Conservation (phyloP, 2,329 filamentous ascomycete genomes). For the Epichloe uncinata region DNA sequence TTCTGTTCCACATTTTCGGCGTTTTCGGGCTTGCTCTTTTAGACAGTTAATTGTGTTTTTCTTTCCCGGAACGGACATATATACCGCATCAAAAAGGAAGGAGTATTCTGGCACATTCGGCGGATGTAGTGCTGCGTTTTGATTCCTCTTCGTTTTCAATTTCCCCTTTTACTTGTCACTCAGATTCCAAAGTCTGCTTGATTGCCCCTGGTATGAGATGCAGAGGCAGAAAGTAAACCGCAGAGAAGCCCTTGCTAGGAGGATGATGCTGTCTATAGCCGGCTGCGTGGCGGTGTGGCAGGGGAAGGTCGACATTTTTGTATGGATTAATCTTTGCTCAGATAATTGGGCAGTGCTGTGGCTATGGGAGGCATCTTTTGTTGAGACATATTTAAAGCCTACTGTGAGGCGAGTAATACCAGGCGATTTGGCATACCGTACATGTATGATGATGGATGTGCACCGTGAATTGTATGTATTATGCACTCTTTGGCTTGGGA, state of each 20-base stretch:
- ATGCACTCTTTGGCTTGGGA: background rate
- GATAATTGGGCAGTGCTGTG: background rate
- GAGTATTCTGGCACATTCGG: slow-evolving; percentile 5
- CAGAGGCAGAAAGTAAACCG: background rate
- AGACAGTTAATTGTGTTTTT: background rate
- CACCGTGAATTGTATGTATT: background rate
- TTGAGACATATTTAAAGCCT: background rate
- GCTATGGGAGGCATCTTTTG: slow-evolving; percentile 1
- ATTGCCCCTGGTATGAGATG: background rate
- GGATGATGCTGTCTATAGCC: background rate
- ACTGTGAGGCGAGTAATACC: background rate
- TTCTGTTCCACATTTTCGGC: slow-evolving; percentile 8
- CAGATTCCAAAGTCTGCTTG: no score
- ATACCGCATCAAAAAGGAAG: slow-evolving; percentile 2
- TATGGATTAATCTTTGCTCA: slow-evolving; percentile 11
- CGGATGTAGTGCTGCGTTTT: slow-evolving; percentile 3
- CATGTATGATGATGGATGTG: background rate
- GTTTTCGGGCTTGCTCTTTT: slow-evolving; percentile 10
- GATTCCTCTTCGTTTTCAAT: background rate
- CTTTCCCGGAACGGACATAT: background rate
- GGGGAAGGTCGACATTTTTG: slow-evolving; percentile 3
- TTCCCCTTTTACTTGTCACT: background rate
- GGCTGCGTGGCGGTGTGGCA: background rate
- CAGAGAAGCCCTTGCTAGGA: background rate
- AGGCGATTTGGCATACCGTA: background rate